A percentile compares a stretch with the other conserved stretches of the same genome.
Conservation (phyloP, 2,329 filamentous ascomycete species). For the Lecanicillium sp. region DNA sequence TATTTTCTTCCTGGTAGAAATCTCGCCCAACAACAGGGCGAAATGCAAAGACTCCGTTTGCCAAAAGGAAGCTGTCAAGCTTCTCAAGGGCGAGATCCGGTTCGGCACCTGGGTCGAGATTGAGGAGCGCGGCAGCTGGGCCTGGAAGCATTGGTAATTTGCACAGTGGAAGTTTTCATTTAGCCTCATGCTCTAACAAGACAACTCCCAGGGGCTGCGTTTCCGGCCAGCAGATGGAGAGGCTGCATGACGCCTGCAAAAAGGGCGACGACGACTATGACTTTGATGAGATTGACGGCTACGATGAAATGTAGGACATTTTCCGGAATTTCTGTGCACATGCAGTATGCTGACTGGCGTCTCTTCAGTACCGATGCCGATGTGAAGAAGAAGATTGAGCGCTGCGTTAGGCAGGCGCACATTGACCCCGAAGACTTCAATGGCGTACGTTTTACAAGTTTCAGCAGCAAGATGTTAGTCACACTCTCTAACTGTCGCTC, state of each 20-base stretch:
- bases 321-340: background rate
- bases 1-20: slow-evolving; percentile 43
- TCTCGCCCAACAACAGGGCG: slow-evolving; percentile 63
- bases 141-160: slow-evolving; percentile 80
- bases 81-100: slow-evolving; percentile 70
- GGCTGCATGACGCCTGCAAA: slow-evolving; percentile 52
- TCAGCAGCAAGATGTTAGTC: background rate
- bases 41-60: slow-evolving; percentile 67
- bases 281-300: slow-evolving; percentile 68
- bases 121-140: slow-evolving; percentile 54
- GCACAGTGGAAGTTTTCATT: slow-evolving; percentile 3
- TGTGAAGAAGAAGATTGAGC: slow-evolving; percentile 63
- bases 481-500: slow-evolving; percentile 1
- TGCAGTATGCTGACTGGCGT: slow-evolving; percentile 10
- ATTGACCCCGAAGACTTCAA: slow-evolving; percentile 84
- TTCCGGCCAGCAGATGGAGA: slow-evolving; percentile 64
- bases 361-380: slow-evolving; percentile 42
- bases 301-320: slow-evolving; percentile 60
- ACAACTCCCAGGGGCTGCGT: slow-evolving; percentile 71
- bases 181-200: too few relatives aligned
- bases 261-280: slow-evolving; percentile 42
- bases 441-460: slow-evolving; percentile 55
- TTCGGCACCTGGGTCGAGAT: slow-evolving; percentile 67
- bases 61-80: slow-evolving; percentile 62
- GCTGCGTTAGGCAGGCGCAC: slow-evolving; percentile 67